Conservation (phyloP, 2,329 filamentous ascomycete genomes). For the Colletotrichum liriopes region DNA sequence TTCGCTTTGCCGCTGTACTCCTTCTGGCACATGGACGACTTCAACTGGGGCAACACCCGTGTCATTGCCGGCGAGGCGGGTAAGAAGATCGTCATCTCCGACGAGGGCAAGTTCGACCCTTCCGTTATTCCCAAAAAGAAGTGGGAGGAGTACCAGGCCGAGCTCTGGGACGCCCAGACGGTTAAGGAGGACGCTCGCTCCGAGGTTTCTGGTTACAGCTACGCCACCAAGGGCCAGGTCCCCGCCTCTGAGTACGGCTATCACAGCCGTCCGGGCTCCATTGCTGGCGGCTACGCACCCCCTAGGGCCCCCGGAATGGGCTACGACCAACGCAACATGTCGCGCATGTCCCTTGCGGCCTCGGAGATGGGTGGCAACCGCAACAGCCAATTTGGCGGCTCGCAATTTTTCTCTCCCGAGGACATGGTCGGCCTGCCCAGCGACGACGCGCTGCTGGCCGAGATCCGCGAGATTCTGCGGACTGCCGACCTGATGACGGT, state of each 20-base stretch:
- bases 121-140: constrained; percentile 94
- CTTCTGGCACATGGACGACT: constrained; percentile 99
- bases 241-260: constrained; percentile 80
- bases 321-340: constrained; percentile 63
- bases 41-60: constrained; percentile 99
- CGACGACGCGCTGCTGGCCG: constrained; percentile 90
- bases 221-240: constrained; percentile 84
- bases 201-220: constrained; percentile 93
- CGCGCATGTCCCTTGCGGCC: constrained; percentile 85
- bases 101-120: constrained; percentile 98
- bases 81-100: constrained; percentile 91
- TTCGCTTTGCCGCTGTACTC: constrained; percentile 92
- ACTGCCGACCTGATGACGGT: constrained; percentile 97
- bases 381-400: constrained; percentile 74
- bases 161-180: constrained; percentile 96
- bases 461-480: constrained; percentile 93
- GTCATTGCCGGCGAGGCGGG: constrained; percentile 95
- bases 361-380: constrained; percentile 76
- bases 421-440: constrained; percentile 84
- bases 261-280: constrained; percentile 72
- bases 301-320: constrained; percentile 66
- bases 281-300: constrained; percentile 56
- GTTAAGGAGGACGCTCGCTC: constrained; percentile 86
- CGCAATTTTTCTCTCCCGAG: constrained; percentile 72
- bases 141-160: constrained; percentile 99